Evolutionary conservation across 2,329 filamentous ascomycete genomes (phyloP).

Genomic region (Phyllachora maydis): DNA sequence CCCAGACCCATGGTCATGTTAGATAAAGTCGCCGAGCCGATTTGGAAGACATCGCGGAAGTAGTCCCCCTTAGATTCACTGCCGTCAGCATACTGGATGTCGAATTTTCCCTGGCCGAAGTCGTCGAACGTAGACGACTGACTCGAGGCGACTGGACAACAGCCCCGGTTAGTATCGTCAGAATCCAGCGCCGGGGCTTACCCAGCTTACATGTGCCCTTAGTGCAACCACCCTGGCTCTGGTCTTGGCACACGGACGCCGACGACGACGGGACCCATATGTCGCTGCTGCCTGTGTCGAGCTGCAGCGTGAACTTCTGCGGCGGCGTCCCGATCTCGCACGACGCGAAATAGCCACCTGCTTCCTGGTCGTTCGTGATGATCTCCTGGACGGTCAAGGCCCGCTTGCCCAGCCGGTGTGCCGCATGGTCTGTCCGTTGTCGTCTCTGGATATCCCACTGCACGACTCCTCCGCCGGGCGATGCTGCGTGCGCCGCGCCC

Average conservation of each 20-base stretch:
- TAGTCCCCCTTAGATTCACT: slow-evolving; percentile 36
- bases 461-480: slow-evolving; percentile 17
- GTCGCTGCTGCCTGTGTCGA: slow-evolving; percentile 47
- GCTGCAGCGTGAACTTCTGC: slow-evolving; percentile 33
- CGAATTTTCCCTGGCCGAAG: slow-evolving; percentile 21
- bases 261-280: slow-evolving; percentile 29
- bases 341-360: slow-evolving; percentile 34
- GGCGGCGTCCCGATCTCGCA: slow-evolving; percentile 34
- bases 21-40: slow-evolving; percentile 27
- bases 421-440: slow-evolving; percentile 3
- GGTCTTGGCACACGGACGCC: slow-evolving; percentile 1
- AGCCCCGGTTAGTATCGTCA: slow-evolving; percentile 1
- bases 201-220: slow-evolving; percentile 8
- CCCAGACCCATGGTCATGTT: slow-evolving; percentile 40
- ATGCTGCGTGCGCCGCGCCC: slow-evolving; percentile 4
- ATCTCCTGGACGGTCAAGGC: slow-evolving; percentile 17
- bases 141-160: slow-evolving; percentile 20
- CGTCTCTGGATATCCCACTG: slow-evolving; percentile 25
- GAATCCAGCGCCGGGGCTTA: background rate
- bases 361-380: slow-evolving; percentile 20
- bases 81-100: slow-evolving; percentile 41
- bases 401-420: slow-evolving; percentile 14
- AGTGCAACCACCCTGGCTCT: slow-evolving; percentile 5
- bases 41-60: slow-evolving; percentile 32
- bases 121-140: slow-evolving; percentile 24